A percentile compares a stretch with the other conserved stretches of the same genome.
Evolutionary conservation across 1,139 yeast genomes (phyloP).

Genomic region (Lodderomyces elongisporus): DNA sequence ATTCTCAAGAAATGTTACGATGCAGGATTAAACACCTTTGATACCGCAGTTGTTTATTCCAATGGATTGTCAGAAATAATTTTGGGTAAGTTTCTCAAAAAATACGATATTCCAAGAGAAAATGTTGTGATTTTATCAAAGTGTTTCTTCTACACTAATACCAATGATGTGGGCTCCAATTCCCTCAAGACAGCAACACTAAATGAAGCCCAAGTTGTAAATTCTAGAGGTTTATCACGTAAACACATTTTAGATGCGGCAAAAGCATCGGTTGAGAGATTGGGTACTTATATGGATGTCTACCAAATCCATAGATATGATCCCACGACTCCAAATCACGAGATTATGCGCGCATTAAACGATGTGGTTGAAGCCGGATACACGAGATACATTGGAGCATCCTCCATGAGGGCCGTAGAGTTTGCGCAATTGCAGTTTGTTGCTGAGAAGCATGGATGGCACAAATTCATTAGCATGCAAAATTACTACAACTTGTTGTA

Average conservation of each 20-base stretch:
- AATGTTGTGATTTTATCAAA: conserved; percentile 39
- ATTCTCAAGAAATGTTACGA: conserved; percentile 47
- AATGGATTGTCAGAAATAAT: conserved; percentile 22
- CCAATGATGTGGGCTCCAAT: conserved; percentile 17
- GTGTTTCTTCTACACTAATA: conserved; percentile 22
- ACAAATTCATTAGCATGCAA: conserved; percentile 57
- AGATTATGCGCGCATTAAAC: conserved; percentile 51
- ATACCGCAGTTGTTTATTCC: conserved; percentile 26
- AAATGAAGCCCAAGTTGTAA: conserved; percentile 14
- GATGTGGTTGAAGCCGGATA: conserved; percentile 46
- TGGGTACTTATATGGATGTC: conserved; percentile 50
- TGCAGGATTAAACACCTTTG: conserved; percentile 44
- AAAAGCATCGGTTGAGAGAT: conserved; percentile 41
- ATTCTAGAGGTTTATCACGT: conserved; percentile 30
- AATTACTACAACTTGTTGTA: conserved; percentile 50
- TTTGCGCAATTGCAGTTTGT: conserved; percentile 47
- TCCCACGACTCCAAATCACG: conserved; percentile 37
- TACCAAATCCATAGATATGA: conserved; percentile 51
- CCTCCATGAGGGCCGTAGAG: conserved; percentile 46
- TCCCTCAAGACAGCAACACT: neutral
- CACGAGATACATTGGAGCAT: conserved; percentile 56
- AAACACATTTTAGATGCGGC: conserved; percentile 53
- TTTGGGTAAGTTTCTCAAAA: conserved; percentile 20
- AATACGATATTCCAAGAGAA: conserved; percentile 22
- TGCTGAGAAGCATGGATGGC: conserved; percentile 50